Evolutionary conservation across 768 basidiomycete genomes (phyloP), one percentile per base, ranked within the genome.

Genomic region (Serpula lacrymans): DNA sequence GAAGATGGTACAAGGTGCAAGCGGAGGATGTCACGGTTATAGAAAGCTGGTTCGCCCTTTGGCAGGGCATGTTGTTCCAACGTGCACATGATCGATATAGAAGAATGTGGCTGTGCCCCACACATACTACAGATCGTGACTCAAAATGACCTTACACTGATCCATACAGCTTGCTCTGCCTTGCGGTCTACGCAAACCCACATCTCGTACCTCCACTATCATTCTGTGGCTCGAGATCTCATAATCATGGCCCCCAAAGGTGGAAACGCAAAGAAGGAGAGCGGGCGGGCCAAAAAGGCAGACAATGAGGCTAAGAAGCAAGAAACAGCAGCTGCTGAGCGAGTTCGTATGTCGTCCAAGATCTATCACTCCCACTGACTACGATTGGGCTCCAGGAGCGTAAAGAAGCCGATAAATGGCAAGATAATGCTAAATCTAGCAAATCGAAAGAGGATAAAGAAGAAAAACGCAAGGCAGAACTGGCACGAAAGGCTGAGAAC

Each of bases 181-280:
- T n/a, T n/a, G n/a, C n/a, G n/a, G n/a, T n/a, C n/a, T n/a, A n/a
- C n/a, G n/a, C n/a, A n/a, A n/a, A n/a, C n/a, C n/a, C n/a, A n/a
- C n/a, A n/a, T n/a, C n/a, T n/a, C n/a, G n/a, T n/a, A n/a, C n/a
- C n/a, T n/a, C n/a, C n/a, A n/a, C n/a, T n/a, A n/a, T n/a, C n/a
- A n/a, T n/a, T n/a, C n/a, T n/a, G n/a, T n/a, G n/a, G n/a, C n/a
- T n/a, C n/a, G n/a, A n/a, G n/a, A n/a, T n/a, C n/a, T n/a, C n/a
- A n/a, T 8, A 22, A 14, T 2, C 27, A 93, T 94, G 93, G 65
- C 93, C 34, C 92, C 93, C 1, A 90, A 89, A 63, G 87, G 83
- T 47, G 80, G 75, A 51, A 95, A 92, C 71, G 72, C 88, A 42
- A 96, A 95, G 81, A 95, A 95, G 61, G 93, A 95, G 63, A 65